These are phyloP conservation scores for Plectranthus barbatus DNA, from an alignment of 257 asterid genomes.

Conservation along the genomic window DNA sequence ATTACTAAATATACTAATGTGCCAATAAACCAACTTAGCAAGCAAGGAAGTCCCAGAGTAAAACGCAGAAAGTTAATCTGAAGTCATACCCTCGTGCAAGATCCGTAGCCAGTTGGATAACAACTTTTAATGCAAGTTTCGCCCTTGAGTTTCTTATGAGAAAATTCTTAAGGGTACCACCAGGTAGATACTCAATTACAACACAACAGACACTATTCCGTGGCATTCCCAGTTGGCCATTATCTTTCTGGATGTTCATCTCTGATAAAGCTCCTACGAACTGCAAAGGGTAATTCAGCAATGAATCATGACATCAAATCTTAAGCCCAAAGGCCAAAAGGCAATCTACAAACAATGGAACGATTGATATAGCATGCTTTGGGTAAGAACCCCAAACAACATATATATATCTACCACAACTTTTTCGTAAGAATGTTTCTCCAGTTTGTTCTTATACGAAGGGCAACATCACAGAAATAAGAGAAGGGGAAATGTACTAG, in stretches of 20 bases:
- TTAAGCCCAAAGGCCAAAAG: not conserved
- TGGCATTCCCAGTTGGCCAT: conserved; percentile 55
- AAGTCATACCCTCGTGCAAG: conserved; percentile 66
- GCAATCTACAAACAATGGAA: not conserved
- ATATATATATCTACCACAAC: not conserved
- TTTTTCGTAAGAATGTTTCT: not conserved
- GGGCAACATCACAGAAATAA: not conserved
- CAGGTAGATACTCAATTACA: conserved; percentile 74
- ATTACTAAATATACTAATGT: too few species aligned
- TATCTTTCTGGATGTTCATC: conserved; percentile 50
- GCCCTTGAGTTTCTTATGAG: conserved; percentile 62
- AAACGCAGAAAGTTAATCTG: not conserved
- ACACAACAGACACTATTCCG: conserved; percentile 59
- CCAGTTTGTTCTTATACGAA: not conserved
- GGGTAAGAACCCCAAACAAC: not conserved
- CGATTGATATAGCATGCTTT: too few species aligned
- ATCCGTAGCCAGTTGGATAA: conserved; percentile 69
- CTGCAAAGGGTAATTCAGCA: conserved; percentile 28
- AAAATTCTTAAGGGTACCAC: conserved; percentile 68
- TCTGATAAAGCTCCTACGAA: conserved; percentile 70
- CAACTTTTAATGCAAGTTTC: conserved; percentile 74
- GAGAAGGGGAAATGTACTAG: not conserved
- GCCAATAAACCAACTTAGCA: not conserved
- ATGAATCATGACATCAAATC: not conserved
- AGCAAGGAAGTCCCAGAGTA: not conserved